Percentiles rank a stretch among this genome's conserved stretches.
Evolutionary conservation across 2,329 filamentous ascomycete genomes (phyloP).

Genomic region (Microsporum audouinii): DNA sequence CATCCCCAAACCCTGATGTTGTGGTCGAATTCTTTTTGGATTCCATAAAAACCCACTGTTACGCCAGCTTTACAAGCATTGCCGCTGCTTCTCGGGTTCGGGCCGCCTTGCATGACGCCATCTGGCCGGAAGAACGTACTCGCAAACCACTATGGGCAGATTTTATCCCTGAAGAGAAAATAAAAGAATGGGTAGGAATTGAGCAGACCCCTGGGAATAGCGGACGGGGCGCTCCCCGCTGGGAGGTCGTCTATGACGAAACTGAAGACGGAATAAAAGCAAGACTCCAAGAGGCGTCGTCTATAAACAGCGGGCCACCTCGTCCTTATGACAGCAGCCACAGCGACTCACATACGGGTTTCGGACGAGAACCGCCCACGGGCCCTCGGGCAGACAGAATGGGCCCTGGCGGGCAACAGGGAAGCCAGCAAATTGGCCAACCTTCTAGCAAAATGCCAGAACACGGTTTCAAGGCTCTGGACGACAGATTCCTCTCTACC

Average conservation of each 20-base stretch:
- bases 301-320: not conserved
- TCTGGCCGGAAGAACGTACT: conserved; percentile 80
- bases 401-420: conserved; percentile 1
- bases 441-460: conserved; percentile 15
- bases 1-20: conserved; percentile 42
- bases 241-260: conserved; percentile 61
- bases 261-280: conserved; percentile 48
- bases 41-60: conserved; percentile 74
- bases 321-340: conserved; percentile 3
- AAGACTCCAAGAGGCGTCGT: conserved; percentile 41
- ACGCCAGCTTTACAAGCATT: conserved; percentile 59
- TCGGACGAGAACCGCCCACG: conserved; percentile 19
- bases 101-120: conserved; percentile 59
- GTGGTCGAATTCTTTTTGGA: conserved; percentile 69
- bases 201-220: conserved; percentile 46
- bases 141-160: conserved; percentile 80
- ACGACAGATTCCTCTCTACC: conserved; percentile 50
- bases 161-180: conserved; percentile 67
- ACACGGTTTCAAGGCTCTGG: conserved; percentile 45
- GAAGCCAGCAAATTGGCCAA: not conserved
- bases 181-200: conserved; percentile 60
- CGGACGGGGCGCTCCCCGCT: conserved; percentile 40
- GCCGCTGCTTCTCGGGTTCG: conserved; percentile 67
- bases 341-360: conserved; percentile 16
- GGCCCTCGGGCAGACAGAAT: conserved; percentile 20